Base-by-base conservation (phyloP, 768 basidiomycete genomes). In the Chalciporus chontae region DNA sequence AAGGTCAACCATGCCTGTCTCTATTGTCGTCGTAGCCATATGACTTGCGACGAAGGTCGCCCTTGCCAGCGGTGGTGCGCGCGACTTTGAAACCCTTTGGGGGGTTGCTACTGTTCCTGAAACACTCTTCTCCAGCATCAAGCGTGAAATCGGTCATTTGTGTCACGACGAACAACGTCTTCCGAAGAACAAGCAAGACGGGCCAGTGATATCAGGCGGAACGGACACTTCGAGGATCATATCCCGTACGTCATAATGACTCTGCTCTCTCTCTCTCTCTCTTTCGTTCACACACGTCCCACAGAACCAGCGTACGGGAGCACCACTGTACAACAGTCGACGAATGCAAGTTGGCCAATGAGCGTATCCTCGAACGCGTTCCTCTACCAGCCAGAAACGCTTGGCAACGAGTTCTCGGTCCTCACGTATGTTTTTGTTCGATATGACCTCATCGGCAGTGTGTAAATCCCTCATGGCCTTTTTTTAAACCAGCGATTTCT, bases 1-100 rank as follows among this genome's bases (percentile, higher is more conserved):
- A 94, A 94, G 67, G 90, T 91, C 51, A 91, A 91, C 67, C 91
- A 94, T 71, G 93, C 94, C 5, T 96, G 93, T 65, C 73, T 96
- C 38, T 96, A 94, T 68, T 96, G 93, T 70, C 78, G 92, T 64
- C 75, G 90, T 52, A 92, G 90, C 75, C 89, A 90, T 80, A 90
- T 92, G 89, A 90, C 87, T 8, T 91, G 90, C 72, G 90, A 91
- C 64, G 90, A 90, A 60, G 87, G 88, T 15, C 73, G 87, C 32
- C 94, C 94, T 14, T 96, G 94, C 67, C 88, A 93, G 60, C 83
- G 94, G 58, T 95, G 94, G 94, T 94, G 65, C 68, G 89, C 60
- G 32, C n/a, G 39, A 54, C 51, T 48, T 50, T n/a, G 45, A 39
- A 54, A 57, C 48, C 40, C 41, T 32, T n/a, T n/a, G n/a, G n/a